Conservation (phyloP, 257 asterid genomes). For the Sherardia arvensis region DNA sequence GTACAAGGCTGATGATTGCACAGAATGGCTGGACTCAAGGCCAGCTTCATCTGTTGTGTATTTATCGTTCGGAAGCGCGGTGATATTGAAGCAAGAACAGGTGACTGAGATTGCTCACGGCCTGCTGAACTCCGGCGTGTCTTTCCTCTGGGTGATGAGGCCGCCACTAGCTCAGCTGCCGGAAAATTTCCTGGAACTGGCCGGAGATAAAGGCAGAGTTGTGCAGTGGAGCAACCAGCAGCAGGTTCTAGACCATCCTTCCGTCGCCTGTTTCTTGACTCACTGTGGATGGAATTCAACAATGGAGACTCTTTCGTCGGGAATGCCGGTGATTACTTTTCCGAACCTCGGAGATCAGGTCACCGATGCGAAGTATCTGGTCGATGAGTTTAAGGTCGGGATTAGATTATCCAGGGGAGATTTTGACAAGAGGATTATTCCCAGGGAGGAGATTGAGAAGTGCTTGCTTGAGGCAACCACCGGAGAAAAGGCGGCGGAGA, state of each 20-base stretch:
- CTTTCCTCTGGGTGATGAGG: constrained; percentile 60
- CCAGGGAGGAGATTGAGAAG: constrained; percentile 47
- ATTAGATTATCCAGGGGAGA: constrained; percentile 59
- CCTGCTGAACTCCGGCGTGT: constrained; percentile 32
- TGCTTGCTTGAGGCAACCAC: constrained; percentile 38
- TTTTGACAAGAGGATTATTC: constrained; percentile 38
- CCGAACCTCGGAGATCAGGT: constrained; percentile 96
- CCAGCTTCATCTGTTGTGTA: constrained; percentile 51
- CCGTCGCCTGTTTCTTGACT: constrained; percentile 61
- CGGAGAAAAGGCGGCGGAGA: constrained; percentile 42
- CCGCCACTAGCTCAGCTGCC: constrained; percentile 31
- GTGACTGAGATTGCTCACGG: constrained; percentile 61
- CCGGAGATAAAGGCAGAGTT: constrained; percentile 43
- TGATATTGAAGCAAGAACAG: constrained; percentile 50
- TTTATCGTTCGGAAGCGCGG: constrained; percentile 70
- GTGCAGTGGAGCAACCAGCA: constrained; percentile 79
- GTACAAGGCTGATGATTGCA: constrained; percentile 31
- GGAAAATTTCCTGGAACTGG: constrained; percentile 38
- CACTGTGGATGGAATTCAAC: constrained; percentile 95
- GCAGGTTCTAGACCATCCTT: constrained; percentile 56
- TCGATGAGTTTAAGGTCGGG: constrained; percentile 63
- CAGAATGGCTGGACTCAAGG: constrained; percentile 51
- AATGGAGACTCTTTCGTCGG: constrained; percentile 62
- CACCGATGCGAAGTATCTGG: constrained; percentile 66
- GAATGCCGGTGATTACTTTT: constrained; percentile 64